phyloP scores from a whole-genome alignment of 176 grass and related monocot genomes.

The Carex parvula region DNA sequence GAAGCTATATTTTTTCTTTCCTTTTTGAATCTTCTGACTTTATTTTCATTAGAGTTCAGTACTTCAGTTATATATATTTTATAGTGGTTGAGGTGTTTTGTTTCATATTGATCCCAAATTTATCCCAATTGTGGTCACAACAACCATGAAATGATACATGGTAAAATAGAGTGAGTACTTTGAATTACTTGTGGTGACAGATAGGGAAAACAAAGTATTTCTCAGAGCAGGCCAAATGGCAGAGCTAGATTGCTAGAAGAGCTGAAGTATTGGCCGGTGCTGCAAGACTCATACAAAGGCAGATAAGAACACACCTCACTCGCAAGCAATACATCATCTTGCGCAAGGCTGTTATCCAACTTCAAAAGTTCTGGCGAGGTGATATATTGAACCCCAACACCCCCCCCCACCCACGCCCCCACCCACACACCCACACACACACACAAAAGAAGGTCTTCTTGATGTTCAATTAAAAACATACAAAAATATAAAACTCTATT shows the following conservation, averaged over 20 bases:
- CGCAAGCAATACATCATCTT: slow-evolving; percentile 66
- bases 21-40: neutral
- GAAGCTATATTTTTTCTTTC: neutral
- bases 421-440: neutral
- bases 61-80: neutral
- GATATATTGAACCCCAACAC: neutral
- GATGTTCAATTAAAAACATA: neutral
- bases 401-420: too few relatives aligned
- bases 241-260: slow-evolving; percentile 81
- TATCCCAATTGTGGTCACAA: neutral
- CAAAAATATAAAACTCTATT: neutral
- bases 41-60: neutral
- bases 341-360: slow-evolving; percentile 52
- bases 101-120: neutral
- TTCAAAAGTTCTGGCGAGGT: slow-evolving; percentile 93
- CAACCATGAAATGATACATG: neutral
- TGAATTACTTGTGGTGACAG: slow-evolving; percentile 36
- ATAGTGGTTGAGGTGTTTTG: slow-evolving; percentile 7
- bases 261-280: slow-evolving; percentile 79
- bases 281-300: slow-evolving; percentile 58
- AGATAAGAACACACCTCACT: slow-evolving; percentile 69
- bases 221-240: slow-evolving; percentile 95
- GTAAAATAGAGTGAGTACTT: slow-evolving; percentile 8
- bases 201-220: slow-evolving; percentile 97
- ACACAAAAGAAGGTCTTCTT: neutral